These are phyloP conservation scores for Hortaea sp. DNA, from an alignment of 2,329 filamentous ascomycete genomes.

Conservation along the genomic window DNA sequence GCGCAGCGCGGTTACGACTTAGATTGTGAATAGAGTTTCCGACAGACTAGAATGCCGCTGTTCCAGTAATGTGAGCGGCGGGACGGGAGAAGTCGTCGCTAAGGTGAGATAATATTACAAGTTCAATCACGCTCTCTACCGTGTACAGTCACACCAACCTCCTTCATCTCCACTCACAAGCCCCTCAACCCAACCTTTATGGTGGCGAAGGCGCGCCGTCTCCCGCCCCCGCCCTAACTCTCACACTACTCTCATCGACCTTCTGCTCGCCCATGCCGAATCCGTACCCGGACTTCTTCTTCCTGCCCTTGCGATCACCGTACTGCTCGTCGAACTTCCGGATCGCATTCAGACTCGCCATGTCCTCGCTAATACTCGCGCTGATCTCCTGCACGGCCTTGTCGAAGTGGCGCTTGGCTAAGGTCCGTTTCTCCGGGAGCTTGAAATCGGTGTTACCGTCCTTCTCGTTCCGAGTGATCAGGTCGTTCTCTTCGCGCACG, in stretches of 20 bases:
- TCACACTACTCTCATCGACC: constrained; percentile 22
- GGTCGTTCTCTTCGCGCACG: constrained; percentile 60
- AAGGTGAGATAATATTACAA: too few species aligned
- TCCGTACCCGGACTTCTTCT: constrained; percentile 25
- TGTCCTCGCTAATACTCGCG: constrained; percentile 88
- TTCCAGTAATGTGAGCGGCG: too few species aligned
- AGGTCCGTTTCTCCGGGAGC: constrained; percentile 59
- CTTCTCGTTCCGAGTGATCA: constrained; percentile 19
- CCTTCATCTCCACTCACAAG: not conserved
- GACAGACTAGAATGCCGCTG: too few species aligned
- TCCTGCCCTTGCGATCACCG: constrained; percentile 63
- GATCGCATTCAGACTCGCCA: constrained; percentile 75
- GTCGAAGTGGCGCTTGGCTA: constrained; percentile 67
- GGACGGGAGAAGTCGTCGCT: too few species aligned
- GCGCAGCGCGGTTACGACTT: too few species aligned
- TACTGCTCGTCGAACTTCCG: constrained; percentile 94
- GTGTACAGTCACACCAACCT: not conserved
- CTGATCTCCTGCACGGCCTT: constrained; percentile 79
- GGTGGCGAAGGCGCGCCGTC: constrained; percentile 1
- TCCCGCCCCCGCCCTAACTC: constrained; percentile 15
- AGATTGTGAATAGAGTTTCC: too few species aligned
- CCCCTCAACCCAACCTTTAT: not conserved
- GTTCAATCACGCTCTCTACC: too few species aligned
- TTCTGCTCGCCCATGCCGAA: constrained; percentile 18
- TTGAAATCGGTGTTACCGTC: constrained; percentile 31